phyloP scores from a whole-genome alignment of 192 early-diverging fungal genomes.

The Thoreauomyces humboldtii region DNA sequence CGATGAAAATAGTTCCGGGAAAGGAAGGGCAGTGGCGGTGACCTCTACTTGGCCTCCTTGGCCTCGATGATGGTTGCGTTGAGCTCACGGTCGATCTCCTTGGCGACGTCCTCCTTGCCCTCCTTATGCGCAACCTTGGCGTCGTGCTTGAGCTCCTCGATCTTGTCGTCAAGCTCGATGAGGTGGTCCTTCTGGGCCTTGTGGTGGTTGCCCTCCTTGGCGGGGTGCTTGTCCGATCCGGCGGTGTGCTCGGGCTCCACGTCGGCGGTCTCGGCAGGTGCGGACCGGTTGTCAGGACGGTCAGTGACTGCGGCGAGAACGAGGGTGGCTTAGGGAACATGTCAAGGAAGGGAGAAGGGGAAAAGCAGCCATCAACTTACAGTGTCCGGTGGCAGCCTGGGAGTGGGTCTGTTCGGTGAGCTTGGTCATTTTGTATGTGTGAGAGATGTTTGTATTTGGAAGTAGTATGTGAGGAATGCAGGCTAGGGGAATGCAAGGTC shows the following conservation, averaged over 20 bases:
- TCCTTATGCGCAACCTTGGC: neutral
- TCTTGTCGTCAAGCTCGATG: slow-evolving; percentile 3
- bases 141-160: slow-evolving; percentile 14
- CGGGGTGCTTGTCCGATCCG: slow-evolving; percentile 5
- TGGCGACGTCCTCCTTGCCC: slow-evolving; percentile 1
- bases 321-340: neutral
- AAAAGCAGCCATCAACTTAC: neutral
- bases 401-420: neutral
- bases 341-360: neutral
- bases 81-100: slow-evolving; percentile 1
- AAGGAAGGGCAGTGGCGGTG: no score
- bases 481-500: no score
- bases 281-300: slow-evolving; percentile 6
- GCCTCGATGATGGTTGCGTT: neutral
- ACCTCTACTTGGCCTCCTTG: no score
- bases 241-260: slow-evolving; percentile 12
- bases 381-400: slow-evolving; percentile 8
- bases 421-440: slow-evolving; percentile 6
- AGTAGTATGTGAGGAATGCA: no score
- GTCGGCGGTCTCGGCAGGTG: neutral
- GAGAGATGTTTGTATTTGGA: neutral
- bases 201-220: slow-evolving; percentile 13
- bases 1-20: no score
- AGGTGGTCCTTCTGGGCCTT: slow-evolving; percentile 5
- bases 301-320: neutral